These are phyloP conservation scores for Tubosaeta brunneosetosa DNA, from an alignment of 768 basidiomycete species.

Conservation along the genomic window DNA sequence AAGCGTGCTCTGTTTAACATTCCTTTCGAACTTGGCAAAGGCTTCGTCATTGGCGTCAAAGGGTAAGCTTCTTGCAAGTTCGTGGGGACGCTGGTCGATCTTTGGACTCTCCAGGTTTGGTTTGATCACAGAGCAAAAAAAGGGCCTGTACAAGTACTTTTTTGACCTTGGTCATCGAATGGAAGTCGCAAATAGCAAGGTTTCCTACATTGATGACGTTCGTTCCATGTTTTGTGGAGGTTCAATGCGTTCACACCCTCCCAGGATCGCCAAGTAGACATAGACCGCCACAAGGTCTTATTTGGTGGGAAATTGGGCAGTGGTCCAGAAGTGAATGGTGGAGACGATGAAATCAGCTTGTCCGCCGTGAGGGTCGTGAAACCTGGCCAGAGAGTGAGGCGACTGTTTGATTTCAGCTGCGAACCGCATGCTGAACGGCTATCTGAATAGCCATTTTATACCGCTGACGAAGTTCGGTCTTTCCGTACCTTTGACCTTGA, in stretches of 20 bases:
- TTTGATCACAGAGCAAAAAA: conserved; percentile 83
- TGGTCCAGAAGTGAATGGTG: conserved; percentile 26
- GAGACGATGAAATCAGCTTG: conserved; percentile 35
- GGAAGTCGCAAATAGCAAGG: conserved; percentile 69
- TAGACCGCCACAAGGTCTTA: conserved; percentile 23
- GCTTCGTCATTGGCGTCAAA: conserved; percentile 74
- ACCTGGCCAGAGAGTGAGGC: conserved; percentile 45
- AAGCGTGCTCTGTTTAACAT: conserved; percentile 82
- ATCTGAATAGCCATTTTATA: conserved; percentile 67
- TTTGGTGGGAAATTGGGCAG: conserved; percentile 37
- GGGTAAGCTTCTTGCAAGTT: conserved; percentile 45
- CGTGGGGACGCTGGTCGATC: neutral
- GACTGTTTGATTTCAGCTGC: neutral
- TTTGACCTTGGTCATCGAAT: conserved; percentile 70
- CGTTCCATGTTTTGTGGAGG: neutral
- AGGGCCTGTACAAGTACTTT: conserved; percentile 78
- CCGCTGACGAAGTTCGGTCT: conserved; percentile 72
- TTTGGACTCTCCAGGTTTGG: conserved; percentile 59
- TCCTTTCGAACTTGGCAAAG: conserved; percentile 73
- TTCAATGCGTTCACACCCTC: neutral
- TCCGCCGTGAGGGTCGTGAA: conserved; percentile 45
- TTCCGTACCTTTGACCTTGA: conserved; percentile 79
- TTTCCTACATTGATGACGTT: conserved; percentile 73
- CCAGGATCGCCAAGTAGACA: conserved; percentile 28
- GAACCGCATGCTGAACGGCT: conserved; percentile 1